Evolutionary conservation across 2,329 filamentous ascomycete genomes (phyloP).

Genomic region (Parascedosporium putredinis): DNA sequence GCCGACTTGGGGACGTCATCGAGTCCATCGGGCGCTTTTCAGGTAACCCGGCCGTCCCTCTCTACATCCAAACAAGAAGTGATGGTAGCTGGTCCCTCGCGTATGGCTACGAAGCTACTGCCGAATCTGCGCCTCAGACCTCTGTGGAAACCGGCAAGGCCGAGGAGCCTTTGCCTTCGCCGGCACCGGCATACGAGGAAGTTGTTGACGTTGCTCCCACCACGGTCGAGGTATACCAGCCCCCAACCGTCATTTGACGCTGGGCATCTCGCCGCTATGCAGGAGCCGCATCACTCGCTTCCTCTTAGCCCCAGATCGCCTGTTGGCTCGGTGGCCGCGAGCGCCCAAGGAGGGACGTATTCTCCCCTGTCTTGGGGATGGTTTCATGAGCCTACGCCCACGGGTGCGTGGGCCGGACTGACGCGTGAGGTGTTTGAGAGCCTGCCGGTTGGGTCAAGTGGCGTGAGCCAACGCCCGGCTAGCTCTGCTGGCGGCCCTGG

Average conservation of each 20-base stretch:
- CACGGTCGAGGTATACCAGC: not conserved
- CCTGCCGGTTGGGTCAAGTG: not conserved
- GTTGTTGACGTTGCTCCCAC: not conserved
- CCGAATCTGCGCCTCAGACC: not conserved
- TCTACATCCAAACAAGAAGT: not conserved
- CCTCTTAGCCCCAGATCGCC: not conserved
- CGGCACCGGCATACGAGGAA: not conserved
- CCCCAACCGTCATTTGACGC: too few species aligned
- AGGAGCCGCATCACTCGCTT: not conserved
- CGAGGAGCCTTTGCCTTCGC: not conserved
- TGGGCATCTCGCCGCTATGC: too few species aligned
- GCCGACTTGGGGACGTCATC: constrained; percentile 5
- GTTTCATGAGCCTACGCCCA: constrained; percentile 28
- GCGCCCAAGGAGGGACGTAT: constrained; percentile 16
- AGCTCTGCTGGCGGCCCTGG: not conserved
- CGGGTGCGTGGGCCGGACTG: not conserved
- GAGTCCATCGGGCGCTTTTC: not conserved
- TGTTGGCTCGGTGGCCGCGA: not conserved
- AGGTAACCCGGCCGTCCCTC: not conserved
- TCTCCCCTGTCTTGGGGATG: constrained; percentile 40
- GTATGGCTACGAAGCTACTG: not conserved
- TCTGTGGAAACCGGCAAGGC: not conserved
- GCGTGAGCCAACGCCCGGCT: not conserved
- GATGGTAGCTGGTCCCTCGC: not conserved
- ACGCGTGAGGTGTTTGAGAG: constrained; percentile 3